phyloP scores from a whole-genome alignment of 2,329 filamentous ascomycete genomes.

The Fusarium compactum region DNA sequence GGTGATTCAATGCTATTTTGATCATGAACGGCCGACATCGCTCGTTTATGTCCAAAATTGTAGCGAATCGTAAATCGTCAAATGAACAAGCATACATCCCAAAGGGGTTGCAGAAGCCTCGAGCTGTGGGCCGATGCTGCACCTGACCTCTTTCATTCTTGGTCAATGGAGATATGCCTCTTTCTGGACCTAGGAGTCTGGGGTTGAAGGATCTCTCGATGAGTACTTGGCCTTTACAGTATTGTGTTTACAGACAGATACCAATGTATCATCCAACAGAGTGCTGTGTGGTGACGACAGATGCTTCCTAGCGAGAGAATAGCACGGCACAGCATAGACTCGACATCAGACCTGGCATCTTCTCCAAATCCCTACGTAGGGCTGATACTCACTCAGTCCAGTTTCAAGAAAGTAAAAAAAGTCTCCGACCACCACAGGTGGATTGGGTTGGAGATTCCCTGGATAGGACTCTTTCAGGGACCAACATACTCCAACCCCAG shows the following conservation, averaged over 20 bases:
- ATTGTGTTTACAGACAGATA: background rate
- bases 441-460: slow-evolving; percentile 27
- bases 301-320: slow-evolving; percentile 10
- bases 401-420: slow-evolving; percentile 22
- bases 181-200: slow-evolving; percentile 37
- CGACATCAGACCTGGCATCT: slow-evolving; percentile 3
- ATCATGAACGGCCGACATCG: slow-evolving; percentile 32
- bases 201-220: slow-evolving; percentile 32
- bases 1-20: slow-evolving; percentile 38
- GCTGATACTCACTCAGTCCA: slow-evolving; percentile 29
- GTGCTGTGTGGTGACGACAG: slow-evolving; percentile 35
- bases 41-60: slow-evolving; percentile 14
- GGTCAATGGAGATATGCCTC: slow-evolving; percentile 44
- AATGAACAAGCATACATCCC: slow-evolving; percentile 39
- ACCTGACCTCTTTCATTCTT: slow-evolving; percentile 44
- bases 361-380: slow-evolving; percentile 40
- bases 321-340: background rate
- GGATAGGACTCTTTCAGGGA: slow-evolving; percentile 1
- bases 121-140: slow-evolving; percentile 43
- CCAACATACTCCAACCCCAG: background rate
- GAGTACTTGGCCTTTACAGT: slow-evolving; percentile 8
- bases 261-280: background rate
- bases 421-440: slow-evolving; percentile 9
- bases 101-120: slow-evolving; percentile 44
- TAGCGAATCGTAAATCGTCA: slow-evolving; percentile 33